phyloP scores from a whole-genome alignment of 2,329 filamentous ascomycete species.

The Colletotrichum shisoi region DNA sequence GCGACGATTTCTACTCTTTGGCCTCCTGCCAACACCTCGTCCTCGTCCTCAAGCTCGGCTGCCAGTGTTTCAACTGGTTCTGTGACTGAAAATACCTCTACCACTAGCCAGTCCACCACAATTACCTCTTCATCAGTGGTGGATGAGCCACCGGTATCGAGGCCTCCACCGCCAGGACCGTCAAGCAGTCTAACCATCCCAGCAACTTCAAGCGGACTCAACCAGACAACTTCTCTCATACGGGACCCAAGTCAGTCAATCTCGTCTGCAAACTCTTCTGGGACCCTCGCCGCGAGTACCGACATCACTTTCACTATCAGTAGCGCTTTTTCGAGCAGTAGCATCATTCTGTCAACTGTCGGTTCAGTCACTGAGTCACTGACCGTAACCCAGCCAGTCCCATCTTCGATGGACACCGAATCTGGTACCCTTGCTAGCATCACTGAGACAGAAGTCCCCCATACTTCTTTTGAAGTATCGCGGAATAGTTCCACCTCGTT shows the following conservation, averaged over 20 bases:
- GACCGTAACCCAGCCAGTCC: not conserved
- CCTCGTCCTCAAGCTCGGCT: not conserved
- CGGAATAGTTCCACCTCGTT: slow-evolving; percentile 1
- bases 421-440: slow-evolving; percentile 23
- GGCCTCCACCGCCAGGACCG: not conserved
- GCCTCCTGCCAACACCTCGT: slow-evolving; percentile 2
- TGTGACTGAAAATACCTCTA: not conserved
- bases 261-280: not conserved
- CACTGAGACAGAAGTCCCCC: not conserved
- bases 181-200: not conserved
- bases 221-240: not conserved
- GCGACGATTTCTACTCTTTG: slow-evolving; percentile 1
- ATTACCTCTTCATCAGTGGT: not conserved
- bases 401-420: not conserved
- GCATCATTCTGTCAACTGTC: not conserved
- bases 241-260: not conserved
- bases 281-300: not conserved
- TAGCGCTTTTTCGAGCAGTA: not conserved
- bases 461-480: not conserved
- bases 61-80: not conserved
- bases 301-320: not conserved
- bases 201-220: not conserved
- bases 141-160: not conserved
- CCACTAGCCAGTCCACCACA: not conserved
- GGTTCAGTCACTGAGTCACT: not conserved